Conservation (phyloP, 441 rosid species). For the Erysimum pusillum region DNA sequence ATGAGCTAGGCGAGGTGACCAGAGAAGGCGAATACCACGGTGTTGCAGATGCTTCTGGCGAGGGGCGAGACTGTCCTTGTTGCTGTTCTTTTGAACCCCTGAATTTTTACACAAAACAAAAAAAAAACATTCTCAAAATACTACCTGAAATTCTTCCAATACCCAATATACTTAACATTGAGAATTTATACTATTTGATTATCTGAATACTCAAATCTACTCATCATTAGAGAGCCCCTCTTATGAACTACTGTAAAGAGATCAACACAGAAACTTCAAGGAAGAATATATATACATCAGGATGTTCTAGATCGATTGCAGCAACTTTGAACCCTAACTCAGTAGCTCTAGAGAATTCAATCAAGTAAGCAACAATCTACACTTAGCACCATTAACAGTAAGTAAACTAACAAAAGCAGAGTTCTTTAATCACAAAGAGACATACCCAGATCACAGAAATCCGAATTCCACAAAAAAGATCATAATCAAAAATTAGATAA, state of each 20-base stretch:
- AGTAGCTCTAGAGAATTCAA: neutral
- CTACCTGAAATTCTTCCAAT: conserved; percentile 12
- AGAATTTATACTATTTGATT: neutral
- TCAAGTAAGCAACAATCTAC: neutral
- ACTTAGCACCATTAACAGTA: neutral
- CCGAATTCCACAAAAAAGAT: neutral
- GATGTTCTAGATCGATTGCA: neutral
- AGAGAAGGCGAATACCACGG: conserved; percentile 84
- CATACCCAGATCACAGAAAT: neutral
- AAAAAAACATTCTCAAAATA: neutral
- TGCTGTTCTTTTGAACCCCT: conserved; percentile 79
- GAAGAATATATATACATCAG: neutral
- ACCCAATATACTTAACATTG: neutral
- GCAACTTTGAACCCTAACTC: neutral
- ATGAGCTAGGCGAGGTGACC: conserved; percentile 63
- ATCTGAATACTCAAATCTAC: neutral
- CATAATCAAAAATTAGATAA: neutral
- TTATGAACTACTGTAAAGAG: neutral
- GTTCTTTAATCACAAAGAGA: conserved; percentile 6
- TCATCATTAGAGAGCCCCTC: neutral
- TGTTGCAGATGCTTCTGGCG: conserved; percentile 51
- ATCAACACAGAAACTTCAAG: neutral
- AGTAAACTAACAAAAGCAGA: neutral
- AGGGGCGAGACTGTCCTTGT: conserved; percentile 66
- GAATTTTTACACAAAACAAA: neutral